Base-by-base conservation (phyloP, 2,329 filamentous ascomycete species). In the Drechslerella coelobrocha region DNA sequence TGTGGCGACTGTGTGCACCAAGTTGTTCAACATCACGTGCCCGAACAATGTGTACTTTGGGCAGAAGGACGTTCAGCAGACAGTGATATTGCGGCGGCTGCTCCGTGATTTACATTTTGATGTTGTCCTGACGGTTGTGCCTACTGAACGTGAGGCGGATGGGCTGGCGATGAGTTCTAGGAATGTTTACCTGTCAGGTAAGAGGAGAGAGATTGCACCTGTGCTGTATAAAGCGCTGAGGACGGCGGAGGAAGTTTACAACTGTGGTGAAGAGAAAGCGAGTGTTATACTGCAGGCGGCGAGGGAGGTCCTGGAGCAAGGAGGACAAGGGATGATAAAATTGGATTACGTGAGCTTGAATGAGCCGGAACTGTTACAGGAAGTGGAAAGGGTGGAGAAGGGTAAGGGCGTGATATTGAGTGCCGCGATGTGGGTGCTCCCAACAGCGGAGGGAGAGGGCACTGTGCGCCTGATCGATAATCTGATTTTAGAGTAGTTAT, bases 1-100 rank as follows among this genome's bases (percentile, higher is more conserved):
- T 39, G 94, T 99, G 31, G 92, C 94, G 19, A 99, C 94, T 1
- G 89, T 99, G 1, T 97, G 92, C 81, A 94, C 93, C 85, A 99
- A 95, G 80, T 81, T 95, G 12, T 93, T 95, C 81, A 92, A 92
- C 76, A 90, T 92, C 60, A 87, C 91, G 48, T 83, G 86, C 73
- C 89, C 91, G 2, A 88, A 92, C 62, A 84, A 84, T 47, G 90
- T 91, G 3, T 94, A 96, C 80, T 97, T 99, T 81, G 94, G 94
- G 2, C 94, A 97, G 79, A 99, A 99, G 81, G 94, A 99, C 78
- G 87, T 97, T 19, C 94, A 99, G 82, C 94, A 99, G 80, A 96
- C 92, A 0, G 90, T 96, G 17, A 85, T 99, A 9, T 90, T 99
- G 76, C 88, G 86, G 76, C 86, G 89, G 47, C 87, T 99, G 85